Evolutionary conservation across 2,329 filamentous ascomycete genomes (phyloP), one percentile per base, ranked within the genome.

Genomic region (Clonostachys rhizophaga): DNA sequence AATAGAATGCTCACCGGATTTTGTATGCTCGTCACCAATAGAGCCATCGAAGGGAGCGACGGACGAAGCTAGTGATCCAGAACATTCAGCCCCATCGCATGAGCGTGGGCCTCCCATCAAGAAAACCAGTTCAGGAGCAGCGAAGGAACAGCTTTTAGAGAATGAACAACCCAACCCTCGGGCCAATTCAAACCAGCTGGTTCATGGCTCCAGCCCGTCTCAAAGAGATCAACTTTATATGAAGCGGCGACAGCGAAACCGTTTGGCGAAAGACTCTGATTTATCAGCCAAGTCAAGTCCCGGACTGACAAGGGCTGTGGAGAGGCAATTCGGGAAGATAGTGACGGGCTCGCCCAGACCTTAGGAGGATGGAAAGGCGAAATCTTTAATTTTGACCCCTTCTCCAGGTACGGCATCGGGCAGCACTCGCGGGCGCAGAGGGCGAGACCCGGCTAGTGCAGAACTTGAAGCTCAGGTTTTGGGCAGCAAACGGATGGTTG

Each of bases 401-500:
- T 30, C 24, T 30, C 24, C 24, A 30, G 24, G 24, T 30, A 30
- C 9, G 9, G 24, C 11, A 7, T 5, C 37, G 37, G 11, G 37
- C 37, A 40, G 37, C 9, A 30, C 10, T 30, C 24, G 24, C 24
- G 34, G 45, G 49, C 2, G 47, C 46, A 17, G 53, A 58, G 7
- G 48, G 52, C 47, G 62, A 67, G 37, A 57, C 61, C 0, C 24
- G 24, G 24, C 24, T 30, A 30, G 24, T 30, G 24, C 24, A 30
- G 24, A 30, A 10, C 24, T 30, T 13, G 44, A 39, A 17, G 34
- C 14, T 35, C 68, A 71, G 48, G 58, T 58, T 0, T 58, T 69
- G 49, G 72, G 72, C 3, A 75, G 75, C 53, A 71, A 71, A 57
- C 65, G 65, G 40, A 79, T 81, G 72, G 76, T 81, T 8, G 76